Evolutionary conservation across 2,329 filamentous ascomycete species (phyloP), one percentile per base, ranked within the genome.

Genomic region (Ciborinia camelliae): DNA sequence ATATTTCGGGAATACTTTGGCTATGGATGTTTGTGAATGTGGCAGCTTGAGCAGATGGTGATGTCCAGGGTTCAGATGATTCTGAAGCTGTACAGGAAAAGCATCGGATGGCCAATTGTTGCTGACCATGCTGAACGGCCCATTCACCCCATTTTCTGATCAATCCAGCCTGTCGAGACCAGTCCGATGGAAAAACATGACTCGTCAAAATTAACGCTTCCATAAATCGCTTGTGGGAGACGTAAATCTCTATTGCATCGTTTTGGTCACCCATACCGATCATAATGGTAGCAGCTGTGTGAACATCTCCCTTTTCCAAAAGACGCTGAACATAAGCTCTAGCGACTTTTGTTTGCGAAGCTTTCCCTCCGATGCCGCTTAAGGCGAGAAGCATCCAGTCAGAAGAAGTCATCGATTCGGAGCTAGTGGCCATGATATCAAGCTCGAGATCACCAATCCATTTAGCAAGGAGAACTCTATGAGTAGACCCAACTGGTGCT

Each of bases 371-470:
- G 77, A 98, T 96, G 48, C 91, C 90, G 73, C 91, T 96, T 60
- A 99, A 79, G 14, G 95, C 94, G 43, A 99, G 80, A 65, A 98
- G 79, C 92, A 99, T 97, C 95, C 95, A 99, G 77, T 98, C 95
- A 0, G 91, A 91, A 2, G 90, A 92, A 12, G 92, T 94, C 84
- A 95, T 93, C n/a, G 91, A 89, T 70, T 94, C 87, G 0, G 92
- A 90, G 51, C 86, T 90, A 2, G 90, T 86, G 14, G 87, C 84
- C 84, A 97, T 90, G 48, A 92, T 84, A 72, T 97, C 92, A 0
- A 89, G 84, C 66, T 92, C 88, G 45, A 91, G 86, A 67, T 97
- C 90, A 18, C 93, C 92, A 0, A 99, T 84, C 95, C 95, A 99
- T 76, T 96, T 96, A 1, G 91, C 84, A 5, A 99, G 83, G 47